Base-by-base conservation (phyloP, 1,139 yeast species). In the Saccharomyces uvarum region DNA sequence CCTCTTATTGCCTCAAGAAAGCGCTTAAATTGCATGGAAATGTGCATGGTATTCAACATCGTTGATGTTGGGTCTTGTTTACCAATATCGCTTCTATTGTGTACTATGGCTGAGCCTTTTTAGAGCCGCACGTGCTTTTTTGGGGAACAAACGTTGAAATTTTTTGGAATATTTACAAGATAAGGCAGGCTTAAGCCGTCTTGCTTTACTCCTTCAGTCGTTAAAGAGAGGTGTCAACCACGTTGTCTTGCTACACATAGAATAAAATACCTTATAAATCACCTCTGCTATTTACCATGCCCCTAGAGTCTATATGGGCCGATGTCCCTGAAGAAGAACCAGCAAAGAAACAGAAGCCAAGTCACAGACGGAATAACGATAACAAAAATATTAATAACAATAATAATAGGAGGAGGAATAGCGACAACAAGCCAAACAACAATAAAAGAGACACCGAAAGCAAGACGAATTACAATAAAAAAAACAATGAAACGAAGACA, bases 261-360 rank as follows among this genome's bases (percentile, higher is more conserved):
- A 31, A 31, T 31, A 3, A 3, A 2, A 31, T 31, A 31, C 33
- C 14, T 31, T 31, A 31, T 14, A 31, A 31, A 2, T 14, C 33
- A 4, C 33, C 33, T 31, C 33, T 31, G 6, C 33, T 31, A 31
- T 31, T 4, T 31, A 31, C n/a, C 33, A 31, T 31, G 33, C 33
- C 33, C 6, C 32, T 63, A 47, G 64, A 61, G 51, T 63, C 67
- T 8, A 62, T 53, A 50, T 63, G 67, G 66, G 65, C 65, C 19
- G 55, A 58, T 47, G 59, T 53, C 2, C 52, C 56, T 4, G 54
- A 48, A 16, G 57, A 54, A n/a, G 54, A 57, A 21, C 51, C 21
- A 41, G 33, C 6, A 3, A 51, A 24, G 14, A 4, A 7, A 28
- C 19, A 2, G 33, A 41, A n/a, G 26, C 49, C 14, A 42, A 33